A percentile compares a stretch with the other conserved stretches of the same genome.
phyloP scores from a whole-genome alignment of 116 monocot genomes.

The Papilionanthe hybrid region DNA sequence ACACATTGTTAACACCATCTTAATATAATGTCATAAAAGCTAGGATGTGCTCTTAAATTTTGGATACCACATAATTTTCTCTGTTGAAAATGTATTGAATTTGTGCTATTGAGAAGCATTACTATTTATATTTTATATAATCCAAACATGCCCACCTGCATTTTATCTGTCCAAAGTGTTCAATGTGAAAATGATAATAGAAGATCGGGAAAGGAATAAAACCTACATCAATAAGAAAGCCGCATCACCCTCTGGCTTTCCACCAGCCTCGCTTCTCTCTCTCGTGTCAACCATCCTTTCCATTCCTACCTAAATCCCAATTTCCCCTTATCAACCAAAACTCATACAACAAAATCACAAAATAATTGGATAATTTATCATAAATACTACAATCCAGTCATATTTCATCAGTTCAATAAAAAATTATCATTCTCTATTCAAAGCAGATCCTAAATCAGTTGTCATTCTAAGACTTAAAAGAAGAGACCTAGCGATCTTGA shows the following conservation, averaged over 20 bases:
- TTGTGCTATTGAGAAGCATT: too few relatives aligned
- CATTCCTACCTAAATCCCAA: slow-evolving; percentile 49
- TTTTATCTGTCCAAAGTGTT: not conserved
- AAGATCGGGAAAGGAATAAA: slow-evolving; percentile 11
- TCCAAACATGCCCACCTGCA: not conserved
- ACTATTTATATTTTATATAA: not conserved
- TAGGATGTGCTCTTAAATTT: too few relatives aligned
- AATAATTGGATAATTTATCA: not conserved
- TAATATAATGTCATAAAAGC: too few relatives aligned
- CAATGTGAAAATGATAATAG: not conserved
- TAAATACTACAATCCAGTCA: slow-evolving; percentile 6
- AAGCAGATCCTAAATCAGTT: slow-evolving; percentile 6
- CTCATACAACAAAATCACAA: not conserved
- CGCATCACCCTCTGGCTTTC: slow-evolving; percentile 18
- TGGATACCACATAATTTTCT: too few relatives aligned
- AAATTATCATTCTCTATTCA: not conserved
- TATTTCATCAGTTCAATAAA: not conserved
- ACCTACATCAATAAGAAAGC: slow-evolving; percentile 31
- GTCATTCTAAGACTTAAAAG: slow-evolving; percentile 25
- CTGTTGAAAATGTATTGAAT: too few relatives aligned
- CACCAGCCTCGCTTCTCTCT: slow-evolving; percentile 21
- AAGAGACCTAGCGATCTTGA: slow-evolving; percentile 59
- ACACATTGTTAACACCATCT: too few relatives aligned
- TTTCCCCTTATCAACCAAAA: slow-evolving; percentile 34
- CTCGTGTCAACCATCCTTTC: slow-evolving; percentile 59